Evolutionary conservation across 495 filamentous ascomycete genomes (phyloP).

Genomic region (Xylaria flabelliformis): DNA sequence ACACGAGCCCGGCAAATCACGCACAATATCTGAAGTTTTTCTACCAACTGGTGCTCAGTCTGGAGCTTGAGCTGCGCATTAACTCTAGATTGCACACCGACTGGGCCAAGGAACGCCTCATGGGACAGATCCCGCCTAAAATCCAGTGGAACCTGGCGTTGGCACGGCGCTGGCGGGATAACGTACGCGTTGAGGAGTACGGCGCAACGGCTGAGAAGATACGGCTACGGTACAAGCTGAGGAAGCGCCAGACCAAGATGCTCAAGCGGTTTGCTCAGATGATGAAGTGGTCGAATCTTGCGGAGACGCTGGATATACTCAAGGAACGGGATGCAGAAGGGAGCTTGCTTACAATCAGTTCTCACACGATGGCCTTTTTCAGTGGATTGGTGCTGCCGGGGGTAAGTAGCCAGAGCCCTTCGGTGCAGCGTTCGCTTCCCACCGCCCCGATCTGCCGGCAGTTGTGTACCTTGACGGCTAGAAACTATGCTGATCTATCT

Average conservation of each 20-base stretch:
- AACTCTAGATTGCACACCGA: constrained; percentile 59
- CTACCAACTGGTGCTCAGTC: constrained; percentile 72
- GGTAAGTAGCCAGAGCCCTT: constrained; percentile 31
- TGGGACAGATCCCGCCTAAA: constrained; percentile 65
- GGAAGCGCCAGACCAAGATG: constrained; percentile 64
- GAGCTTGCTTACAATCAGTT: constrained; percentile 64
- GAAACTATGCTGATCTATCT: constrained; percentile 25
- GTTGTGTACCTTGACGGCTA: not conserved
- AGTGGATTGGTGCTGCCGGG: constrained; percentile 72
- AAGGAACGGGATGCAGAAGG: constrained; percentile 61
- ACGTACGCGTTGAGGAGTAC: constrained; percentile 63
- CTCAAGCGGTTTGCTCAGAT: constrained; percentile 69
- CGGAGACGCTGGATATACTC: constrained; percentile 63
- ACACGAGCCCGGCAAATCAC: constrained; percentile 43
- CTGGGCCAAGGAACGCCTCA: constrained; percentile 61
- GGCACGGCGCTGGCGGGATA: constrained; percentile 71
- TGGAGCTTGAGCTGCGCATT: constrained; percentile 70
- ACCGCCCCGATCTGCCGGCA: not conserved
- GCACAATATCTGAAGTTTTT: constrained; percentile 66
- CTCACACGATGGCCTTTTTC: constrained; percentile 75
- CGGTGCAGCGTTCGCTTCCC: constrained; percentile 2
- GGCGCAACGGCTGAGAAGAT: constrained; percentile 52
- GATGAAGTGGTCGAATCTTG: constrained; percentile 77
- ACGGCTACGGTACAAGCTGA: constrained; percentile 64
- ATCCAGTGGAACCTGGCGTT: constrained; percentile 73